Evolutionary conservation across 805 yeast genomes (phyloP).

Genomic region (Osmozyma mogii): DNA sequence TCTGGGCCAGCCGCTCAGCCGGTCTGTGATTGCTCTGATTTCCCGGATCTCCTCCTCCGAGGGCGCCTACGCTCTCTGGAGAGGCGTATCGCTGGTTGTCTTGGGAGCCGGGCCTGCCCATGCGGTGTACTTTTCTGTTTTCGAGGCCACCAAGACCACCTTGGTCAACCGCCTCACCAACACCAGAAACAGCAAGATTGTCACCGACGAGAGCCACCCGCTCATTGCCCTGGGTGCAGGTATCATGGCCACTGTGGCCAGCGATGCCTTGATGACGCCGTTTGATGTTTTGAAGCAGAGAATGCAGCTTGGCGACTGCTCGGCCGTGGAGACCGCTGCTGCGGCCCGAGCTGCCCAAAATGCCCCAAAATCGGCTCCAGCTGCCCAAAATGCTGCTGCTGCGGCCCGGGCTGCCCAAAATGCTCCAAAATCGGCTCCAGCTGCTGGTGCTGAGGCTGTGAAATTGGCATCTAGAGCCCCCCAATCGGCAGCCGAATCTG

Average conservation of each 20-base stretch:
- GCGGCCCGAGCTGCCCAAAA: conserved; percentile 4
- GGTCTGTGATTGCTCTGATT: conserved; percentile 57
- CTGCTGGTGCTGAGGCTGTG: conserved; percentile 3
- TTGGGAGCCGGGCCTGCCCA: conserved; percentile 99
- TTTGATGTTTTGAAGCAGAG: conserved; percentile 93
- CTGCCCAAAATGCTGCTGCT: conserved; percentile 3
- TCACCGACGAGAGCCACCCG: conserved; percentile 67
- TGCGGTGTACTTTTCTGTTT: conserved; percentile 92
- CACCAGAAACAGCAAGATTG: conserved; percentile 26
- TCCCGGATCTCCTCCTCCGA: conserved; percentile 75
- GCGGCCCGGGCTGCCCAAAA: conserved; percentile 3
- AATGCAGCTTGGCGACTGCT: conserved; percentile 53
- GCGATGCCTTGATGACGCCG: conserved; percentile 96
- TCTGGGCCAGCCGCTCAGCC: conserved; percentile 16
- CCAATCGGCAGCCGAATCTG: conserved; percentile 2
- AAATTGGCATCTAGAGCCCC: too few relatives aligned
- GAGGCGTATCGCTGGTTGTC: conserved; percentile 87
- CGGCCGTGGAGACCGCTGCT: conserved; percentile 3
- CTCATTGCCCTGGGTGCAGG: conserved; percentile 82
- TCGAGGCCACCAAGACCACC: conserved; percentile 67
- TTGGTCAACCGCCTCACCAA: conserved; percentile 37
- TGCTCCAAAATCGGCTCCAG: not conserved
- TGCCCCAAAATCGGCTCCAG: not conserved
- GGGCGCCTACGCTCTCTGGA: conserved; percentile 84
- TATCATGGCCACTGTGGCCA: conserved; percentile 83